Percentiles rank a stretch among this genome's conserved stretches.
phyloP scores from a whole-genome alignment of 805 yeast genomes.

The Myxozyma sirexii region DNA sequence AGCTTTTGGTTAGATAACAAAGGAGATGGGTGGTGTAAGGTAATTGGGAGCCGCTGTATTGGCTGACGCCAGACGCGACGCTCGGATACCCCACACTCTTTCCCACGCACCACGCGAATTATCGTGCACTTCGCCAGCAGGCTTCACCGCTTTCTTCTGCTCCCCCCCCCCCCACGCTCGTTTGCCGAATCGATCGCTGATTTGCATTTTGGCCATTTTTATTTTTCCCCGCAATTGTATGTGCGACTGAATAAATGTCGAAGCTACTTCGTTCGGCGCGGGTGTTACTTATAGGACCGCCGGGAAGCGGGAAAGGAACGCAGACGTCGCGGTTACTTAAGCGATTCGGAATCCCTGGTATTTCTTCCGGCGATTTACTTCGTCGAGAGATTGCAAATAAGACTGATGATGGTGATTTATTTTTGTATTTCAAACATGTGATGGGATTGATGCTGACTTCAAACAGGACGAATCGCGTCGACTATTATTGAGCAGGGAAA shows the following conservation, averaged over 20 bases:
- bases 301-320: slow-evolving; percentile 96
- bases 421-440: neutral
- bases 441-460: neutral
- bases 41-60: too few relatives aligned
- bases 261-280: slow-evolving; percentile 52
- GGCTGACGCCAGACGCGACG: too few relatives aligned
- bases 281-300: slow-evolving; percentile 82
- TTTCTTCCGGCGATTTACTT: slow-evolving; percentile 84
- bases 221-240: too few relatives aligned
- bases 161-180: neutral
- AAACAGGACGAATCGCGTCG: neutral
- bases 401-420: slow-evolving; percentile 54
- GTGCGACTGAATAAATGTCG: neutral
- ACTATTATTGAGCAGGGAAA: slow-evolving; percentile 58
- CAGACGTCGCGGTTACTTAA: slow-evolving; percentile 68
- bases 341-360: slow-evolving; percentile 54
- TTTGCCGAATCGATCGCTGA: neutral
- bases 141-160: too few relatives aligned
- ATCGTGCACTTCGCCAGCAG: neutral
- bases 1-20: too few relatives aligned
- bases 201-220: too few relatives aligned
- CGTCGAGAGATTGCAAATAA: slow-evolving; percentile 63
- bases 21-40: too few relatives aligned
- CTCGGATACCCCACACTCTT: too few relatives aligned
- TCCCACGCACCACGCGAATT: too few relatives aligned